These are phyloP conservation scores for Exophiala calicioides DNA, from an alignment of 2,329 filamentous ascomycete species.

Conservation along the genomic window DNA sequence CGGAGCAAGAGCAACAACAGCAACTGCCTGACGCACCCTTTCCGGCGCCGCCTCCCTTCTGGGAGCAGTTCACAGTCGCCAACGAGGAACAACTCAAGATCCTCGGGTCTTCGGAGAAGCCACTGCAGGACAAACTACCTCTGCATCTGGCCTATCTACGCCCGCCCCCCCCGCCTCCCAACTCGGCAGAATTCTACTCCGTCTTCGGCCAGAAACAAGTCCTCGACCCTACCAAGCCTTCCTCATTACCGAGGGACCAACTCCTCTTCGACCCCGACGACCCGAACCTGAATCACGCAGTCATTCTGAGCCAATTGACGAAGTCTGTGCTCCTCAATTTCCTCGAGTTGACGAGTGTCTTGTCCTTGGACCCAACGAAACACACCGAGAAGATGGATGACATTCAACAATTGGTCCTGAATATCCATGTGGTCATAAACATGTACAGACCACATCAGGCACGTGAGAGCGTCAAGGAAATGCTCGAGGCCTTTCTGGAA, in stretches of 20 bases:
- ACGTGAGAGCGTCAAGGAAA: constrained; percentile 77
- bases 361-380: constrained; percentile 61
- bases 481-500: constrained; percentile 84
- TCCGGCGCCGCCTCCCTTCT: constrained; percentile 86
- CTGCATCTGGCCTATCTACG: constrained; percentile 74
- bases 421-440: constrained; percentile 91
- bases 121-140: constrained; percentile 56
- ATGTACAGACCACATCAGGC: constrained; percentile 93
- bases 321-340: constrained; percentile 86
- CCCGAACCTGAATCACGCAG: constrained; percentile 45
- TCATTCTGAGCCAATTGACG: constrained; percentile 71
- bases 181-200: constrained; percentile 63
- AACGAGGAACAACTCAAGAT: constrained; percentile 65
- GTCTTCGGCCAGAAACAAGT: constrained; percentile 78
- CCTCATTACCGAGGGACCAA: constrained; percentile 50
- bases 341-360: constrained; percentile 74
- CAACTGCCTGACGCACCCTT: constrained; percentile 63
- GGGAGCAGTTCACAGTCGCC: constrained; percentile 78
- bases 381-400: constrained; percentile 67
- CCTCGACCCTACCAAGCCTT: constrained; percentile 41
- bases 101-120: constrained; percentile 40
- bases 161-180: constrained; percentile 72
- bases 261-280: constrained; percentile 63
- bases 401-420: constrained; percentile 79
- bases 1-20: constrained; percentile 39